phyloP scores from a whole-genome alignment of 1,284 basidiomycete species.

The Paramarasmius palmivorus region DNA sequence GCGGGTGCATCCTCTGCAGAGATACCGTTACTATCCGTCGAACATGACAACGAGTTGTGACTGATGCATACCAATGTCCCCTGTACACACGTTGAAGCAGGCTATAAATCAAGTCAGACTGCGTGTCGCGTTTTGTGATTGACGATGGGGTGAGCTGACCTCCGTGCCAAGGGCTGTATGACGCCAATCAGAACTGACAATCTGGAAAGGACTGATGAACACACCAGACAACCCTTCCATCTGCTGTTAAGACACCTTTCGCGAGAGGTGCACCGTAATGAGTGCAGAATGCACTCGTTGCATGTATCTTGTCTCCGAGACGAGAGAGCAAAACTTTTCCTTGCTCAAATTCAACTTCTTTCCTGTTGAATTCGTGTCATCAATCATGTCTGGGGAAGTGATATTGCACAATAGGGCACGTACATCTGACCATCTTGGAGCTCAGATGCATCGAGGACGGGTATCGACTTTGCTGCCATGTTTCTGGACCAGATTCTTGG shows the following conservation, averaged over 20 bases:
- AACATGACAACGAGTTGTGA: no score
- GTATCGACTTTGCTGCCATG: slow-evolving; percentile 57
- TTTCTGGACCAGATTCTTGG: no score
- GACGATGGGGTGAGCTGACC: slow-evolving; percentile 49
- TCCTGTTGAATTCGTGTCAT: slow-evolving; percentile 43
- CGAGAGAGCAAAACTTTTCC: slow-evolving; percentile 84
- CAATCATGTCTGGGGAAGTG: background rate
- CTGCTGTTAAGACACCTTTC: slow-evolving; percentile 81
- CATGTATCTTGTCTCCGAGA: slow-evolving; percentile 72
- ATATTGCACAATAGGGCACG: slow-evolving; percentile 18
- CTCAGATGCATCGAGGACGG: slow-evolving; percentile 66
- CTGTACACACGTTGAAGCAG: slow-evolving; percentile 85
- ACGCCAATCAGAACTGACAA: background rate
- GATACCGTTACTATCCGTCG: no score
- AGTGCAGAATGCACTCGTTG: slow-evolving; percentile 87
- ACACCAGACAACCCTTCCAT: slow-evolving; percentile 80
- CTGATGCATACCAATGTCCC: slow-evolving; percentile 69
- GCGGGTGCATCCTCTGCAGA: slow-evolving; percentile 86
- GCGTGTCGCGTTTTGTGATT: background rate
- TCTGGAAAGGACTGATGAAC: slow-evolving; percentile 21
- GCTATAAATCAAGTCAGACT: slow-evolving; percentile 42
- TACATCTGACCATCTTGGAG: slow-evolving; percentile 81
- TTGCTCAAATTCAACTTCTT: slow-evolving; percentile 79
- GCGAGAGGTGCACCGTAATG: slow-evolving; percentile 86
- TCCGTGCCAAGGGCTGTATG: slow-evolving; percentile 83